These are phyloP conservation scores for Saccharomyces jurei DNA, from an alignment of 805 yeast genomes.

Conservation along the genomic window DNA sequence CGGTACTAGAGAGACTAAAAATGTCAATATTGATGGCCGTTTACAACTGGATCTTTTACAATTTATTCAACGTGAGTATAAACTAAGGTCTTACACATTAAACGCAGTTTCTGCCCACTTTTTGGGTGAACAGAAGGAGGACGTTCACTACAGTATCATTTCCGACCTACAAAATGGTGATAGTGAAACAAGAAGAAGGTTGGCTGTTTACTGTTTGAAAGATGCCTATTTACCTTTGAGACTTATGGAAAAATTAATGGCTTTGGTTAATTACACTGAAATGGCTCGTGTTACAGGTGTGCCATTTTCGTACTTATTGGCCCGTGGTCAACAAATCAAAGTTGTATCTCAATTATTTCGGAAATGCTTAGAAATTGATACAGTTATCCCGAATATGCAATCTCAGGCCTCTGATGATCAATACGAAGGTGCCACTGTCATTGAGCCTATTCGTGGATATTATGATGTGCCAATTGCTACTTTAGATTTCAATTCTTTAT, in stretches of 20 bases:
- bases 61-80: slow-evolving; percentile 89
- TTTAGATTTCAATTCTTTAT: slow-evolving; percentile 91
- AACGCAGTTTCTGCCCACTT: slow-evolving; percentile 94
- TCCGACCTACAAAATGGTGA: slow-evolving; percentile 91
- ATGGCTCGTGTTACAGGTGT: slow-evolving; percentile 99
- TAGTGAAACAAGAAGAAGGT: slow-evolving; percentile 83
- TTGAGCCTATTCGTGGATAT: slow-evolving; percentile 92
- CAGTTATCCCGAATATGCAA: slow-evolving; percentile 85
- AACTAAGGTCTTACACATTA: slow-evolving; percentile 86
- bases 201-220: slow-evolving; percentile 94
- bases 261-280: slow-evolving; percentile 92
- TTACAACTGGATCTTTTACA: slow-evolving; percentile 90
- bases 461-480: slow-evolving; percentile 97
- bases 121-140: slow-evolving; percentile 92
- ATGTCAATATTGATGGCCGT: slow-evolving; percentile 89
- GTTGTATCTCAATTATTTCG: slow-evolving; percentile 92
- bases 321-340: slow-evolving; percentile 96
- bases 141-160: slow-evolving; percentile 93
- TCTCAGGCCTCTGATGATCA: slow-evolving; percentile 78
- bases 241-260: slow-evolving; percentile 86
- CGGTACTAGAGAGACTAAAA: slow-evolving; percentile 91
- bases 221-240: slow-evolving; percentile 92
- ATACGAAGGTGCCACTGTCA: slow-evolving; percentile 98
- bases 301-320: slow-evolving; percentile 78
- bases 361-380: slow-evolving; percentile 78